Conservation (phyloP, 225 moss, liverwort and hornwort species). For the Sphagnum contortum region DNA sequence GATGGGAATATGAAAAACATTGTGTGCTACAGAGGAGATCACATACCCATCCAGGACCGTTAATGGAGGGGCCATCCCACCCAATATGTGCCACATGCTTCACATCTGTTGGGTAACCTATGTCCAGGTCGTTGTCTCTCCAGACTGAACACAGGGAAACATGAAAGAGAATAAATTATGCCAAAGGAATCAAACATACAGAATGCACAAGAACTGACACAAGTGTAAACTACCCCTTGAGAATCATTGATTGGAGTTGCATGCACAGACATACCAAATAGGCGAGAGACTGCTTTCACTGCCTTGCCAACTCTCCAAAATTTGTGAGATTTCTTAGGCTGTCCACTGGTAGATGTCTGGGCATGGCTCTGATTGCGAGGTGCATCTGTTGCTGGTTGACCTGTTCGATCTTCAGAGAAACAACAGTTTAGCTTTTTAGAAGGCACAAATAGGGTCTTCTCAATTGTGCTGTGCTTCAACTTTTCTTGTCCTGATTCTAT, state of each 20-base stretch:
- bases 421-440: too few relatives aligned
- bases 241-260: too few relatives aligned
- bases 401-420: conserved; percentile 17
- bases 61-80: conserved; percentile 56
- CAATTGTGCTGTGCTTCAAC: too few relatives aligned
- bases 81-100: conserved; percentile 61
- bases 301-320: conserved; percentile 55
- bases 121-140: conserved; percentile 52
- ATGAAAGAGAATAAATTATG: too few relatives aligned
- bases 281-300: conserved; percentile 35
- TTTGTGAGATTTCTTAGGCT: conserved; percentile 31
- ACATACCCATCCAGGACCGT: conserved; percentile 55
- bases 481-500: too few relatives aligned
- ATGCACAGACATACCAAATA: conserved; percentile 27
- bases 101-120: conserved; percentile 62
- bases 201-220: too few relatives aligned
- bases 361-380: conserved; percentile 21
- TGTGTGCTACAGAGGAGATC: too few relatives aligned
- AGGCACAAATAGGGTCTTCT: too few relatives aligned
- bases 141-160: conserved; percentile 13
- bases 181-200: too few relatives aligned
- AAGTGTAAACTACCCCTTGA: too few relatives aligned
- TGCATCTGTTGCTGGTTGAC: conserved; percentile 25
- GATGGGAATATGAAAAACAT: too few relatives aligned
- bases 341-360: conserved; percentile 26